Conservation (phyloP, 768 basidiomycete genomes). For the Chalciporus pseudorubinellus region DNA sequence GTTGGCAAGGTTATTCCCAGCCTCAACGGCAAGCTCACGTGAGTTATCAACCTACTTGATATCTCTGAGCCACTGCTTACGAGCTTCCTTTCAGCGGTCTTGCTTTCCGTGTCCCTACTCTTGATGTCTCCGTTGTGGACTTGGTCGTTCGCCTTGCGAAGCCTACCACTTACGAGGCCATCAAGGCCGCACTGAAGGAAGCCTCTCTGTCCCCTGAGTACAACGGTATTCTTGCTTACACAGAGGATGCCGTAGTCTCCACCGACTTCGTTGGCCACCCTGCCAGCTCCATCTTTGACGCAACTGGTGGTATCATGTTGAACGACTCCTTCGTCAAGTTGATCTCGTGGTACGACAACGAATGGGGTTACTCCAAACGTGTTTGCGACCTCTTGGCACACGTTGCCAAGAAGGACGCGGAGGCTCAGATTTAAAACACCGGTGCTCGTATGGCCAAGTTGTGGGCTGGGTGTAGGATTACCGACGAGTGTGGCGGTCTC, state of each 20-base stretch:
- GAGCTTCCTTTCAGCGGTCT: slow-evolving; percentile 58
- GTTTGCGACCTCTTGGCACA: slow-evolving; percentile 86
- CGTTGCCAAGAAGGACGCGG: slow-evolving; percentile 71
- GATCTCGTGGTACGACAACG: slow-evolving; percentile 94
- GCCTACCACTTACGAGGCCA: slow-evolving; percentile 79
- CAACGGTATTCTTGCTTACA: slow-evolving; percentile 84
- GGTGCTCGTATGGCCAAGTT: not conserved
- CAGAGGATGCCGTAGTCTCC: slow-evolving; percentile 90
- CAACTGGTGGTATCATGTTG: slow-evolving; percentile 87
- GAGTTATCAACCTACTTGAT: slow-evolving; percentile 26
- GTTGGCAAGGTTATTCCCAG: slow-evolving; percentile 97
- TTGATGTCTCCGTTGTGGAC: slow-evolving; percentile 98
- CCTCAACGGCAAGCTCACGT: slow-evolving; percentile 98
- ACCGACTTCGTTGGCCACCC: slow-evolving; percentile 85
- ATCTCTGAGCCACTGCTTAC: slow-evolving; percentile 4
- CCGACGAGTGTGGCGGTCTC: not conserved
- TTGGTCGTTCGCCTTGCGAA: slow-evolving; percentile 92
- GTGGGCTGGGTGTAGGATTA: slow-evolving; percentile 16
- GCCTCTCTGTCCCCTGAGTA: slow-evolving; percentile 63
- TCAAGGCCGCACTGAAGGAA: slow-evolving; percentile 81
- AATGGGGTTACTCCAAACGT: slow-evolving; percentile 92
- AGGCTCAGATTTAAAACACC: slow-evolving; percentile 17
- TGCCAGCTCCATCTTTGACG: slow-evolving; percentile 91
- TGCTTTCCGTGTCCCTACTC: slow-evolving; percentile 94
- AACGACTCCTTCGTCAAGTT: slow-evolving; percentile 95